These are phyloP conservation scores for Cicer bijugum DNA, from an alignment of 306 rosid species.

Conservation along the genomic window DNA sequence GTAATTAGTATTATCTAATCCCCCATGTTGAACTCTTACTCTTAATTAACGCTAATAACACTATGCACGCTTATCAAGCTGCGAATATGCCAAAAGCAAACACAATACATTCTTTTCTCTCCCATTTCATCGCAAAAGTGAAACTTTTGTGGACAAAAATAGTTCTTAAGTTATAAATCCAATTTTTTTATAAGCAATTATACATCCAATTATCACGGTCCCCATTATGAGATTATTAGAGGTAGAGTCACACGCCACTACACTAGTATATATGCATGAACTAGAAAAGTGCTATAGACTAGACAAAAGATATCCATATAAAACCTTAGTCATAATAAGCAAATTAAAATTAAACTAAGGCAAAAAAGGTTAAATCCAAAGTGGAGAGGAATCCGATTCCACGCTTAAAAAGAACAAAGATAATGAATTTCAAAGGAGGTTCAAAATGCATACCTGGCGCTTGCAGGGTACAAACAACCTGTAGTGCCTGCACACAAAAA, in stretches of 20 bases:
- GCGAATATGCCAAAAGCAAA: too few relatives aligned
- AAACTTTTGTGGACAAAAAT: too few relatives aligned
- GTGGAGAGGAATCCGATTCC: not conserved
- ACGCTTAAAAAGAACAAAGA: not conserved
- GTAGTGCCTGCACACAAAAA: slow-evolving; percentile 51
- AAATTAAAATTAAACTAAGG: not conserved
- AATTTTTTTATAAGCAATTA: too few relatives aligned
- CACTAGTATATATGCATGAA: not conserved
- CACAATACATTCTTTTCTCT: too few relatives aligned
- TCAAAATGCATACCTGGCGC: slow-evolving; percentile 60
- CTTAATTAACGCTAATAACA: too few relatives aligned
- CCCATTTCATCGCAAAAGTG: too few relatives aligned
- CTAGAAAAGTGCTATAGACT: not conserved
- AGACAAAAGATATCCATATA: not conserved
- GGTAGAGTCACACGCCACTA: not conserved
- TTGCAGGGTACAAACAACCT: slow-evolving; percentile 68
- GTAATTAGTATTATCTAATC: too few relatives aligned
- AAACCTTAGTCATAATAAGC: not conserved
- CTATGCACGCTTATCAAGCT: too few relatives aligned
- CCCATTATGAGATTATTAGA: too few relatives aligned
- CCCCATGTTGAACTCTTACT: too few relatives aligned
- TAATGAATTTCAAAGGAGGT: not conserved
- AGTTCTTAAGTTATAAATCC: too few relatives aligned
- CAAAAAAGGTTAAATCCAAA: not conserved
- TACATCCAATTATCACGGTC: too few relatives aligned